Percentiles rank a stretch among this genome's conserved stretches.
Conservation (phyloP, 176 grass and related monocot genomes). For the Juncus inflexus region DNA sequence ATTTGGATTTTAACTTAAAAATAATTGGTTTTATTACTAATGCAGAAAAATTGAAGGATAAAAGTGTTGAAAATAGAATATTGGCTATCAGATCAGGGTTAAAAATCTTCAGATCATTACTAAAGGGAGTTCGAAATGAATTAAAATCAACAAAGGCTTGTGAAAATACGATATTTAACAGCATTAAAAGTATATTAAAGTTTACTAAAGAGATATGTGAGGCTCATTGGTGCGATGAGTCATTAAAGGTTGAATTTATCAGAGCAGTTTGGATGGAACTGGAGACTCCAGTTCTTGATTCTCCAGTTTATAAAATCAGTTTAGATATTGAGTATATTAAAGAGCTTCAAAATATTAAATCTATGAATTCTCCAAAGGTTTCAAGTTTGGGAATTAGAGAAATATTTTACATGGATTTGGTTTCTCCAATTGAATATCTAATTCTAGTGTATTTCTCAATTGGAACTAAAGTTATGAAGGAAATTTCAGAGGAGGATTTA, state of each 20-base stretch:
- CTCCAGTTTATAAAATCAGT: conserved; percentile 28
- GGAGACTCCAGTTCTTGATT: conserved; percentile 38
- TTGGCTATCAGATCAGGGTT: conserved; percentile 37
- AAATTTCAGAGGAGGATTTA: too few species aligned
- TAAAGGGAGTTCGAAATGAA: conserved; percentile 50
- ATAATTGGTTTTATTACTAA: conserved; percentile 52
- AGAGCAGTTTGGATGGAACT: conserved; percentile 36
- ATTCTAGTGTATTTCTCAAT: too few species aligned
- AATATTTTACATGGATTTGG: too few species aligned
- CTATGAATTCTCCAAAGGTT: too few species aligned
- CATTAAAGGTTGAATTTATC: conserved; percentile 41
- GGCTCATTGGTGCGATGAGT: conserved; percentile 28
- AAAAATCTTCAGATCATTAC: conserved; percentile 54
- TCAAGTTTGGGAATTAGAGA: too few species aligned
- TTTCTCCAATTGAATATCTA: too few species aligned
- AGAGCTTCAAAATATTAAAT: too few species aligned
- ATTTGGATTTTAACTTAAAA: conserved; percentile 50
- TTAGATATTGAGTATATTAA: conserved; percentile 40
- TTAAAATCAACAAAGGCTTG: conserved; percentile 22
- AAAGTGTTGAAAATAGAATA: conserved; percentile 32
- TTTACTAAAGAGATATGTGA: conserved; percentile 50
- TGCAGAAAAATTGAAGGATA: conserved; percentile 38
- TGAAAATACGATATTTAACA: conserved; percentile 21
- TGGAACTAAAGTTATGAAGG: too few species aligned
- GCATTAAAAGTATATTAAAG: conserved; percentile 40